Evolutionary conservation across 352 stramenopile species (phyloP), one percentile per base, ranked within the genome.

Genomic region (Phytopythium aichiense): DNA sequence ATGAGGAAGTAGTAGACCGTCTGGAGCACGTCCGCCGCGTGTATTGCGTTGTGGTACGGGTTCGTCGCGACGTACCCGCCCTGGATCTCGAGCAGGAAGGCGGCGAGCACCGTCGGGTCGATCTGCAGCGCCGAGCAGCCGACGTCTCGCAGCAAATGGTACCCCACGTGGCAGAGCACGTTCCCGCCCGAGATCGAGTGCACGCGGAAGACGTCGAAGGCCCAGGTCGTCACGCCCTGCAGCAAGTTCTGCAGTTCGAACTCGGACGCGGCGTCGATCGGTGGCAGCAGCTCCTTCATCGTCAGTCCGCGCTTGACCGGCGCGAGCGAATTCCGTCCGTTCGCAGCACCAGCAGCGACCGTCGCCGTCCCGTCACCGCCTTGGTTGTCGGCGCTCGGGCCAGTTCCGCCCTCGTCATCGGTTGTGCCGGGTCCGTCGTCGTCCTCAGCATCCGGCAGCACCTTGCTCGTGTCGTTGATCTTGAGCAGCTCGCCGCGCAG

Each of bases 1-100:
- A 84, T 79, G 23, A 94, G 67, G 48, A 97, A 95, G 58, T 92
- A 95, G 67, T 96, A 73, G 8, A 91, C 82, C 1, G 83, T 93
- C 55, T 96, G 87, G 78, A 96, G 89, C 46, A 97, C 90, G 66
- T 97, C 90, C 4, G 88, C 87, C 0, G 88, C 90, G 64, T 97
- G 90, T 42, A 94, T 94, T 7, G 77, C 71, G 65, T 97, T 97
- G 71, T 97, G 90, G 60, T 97, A 97, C 13, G 90, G 83, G 50
- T 96, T 96, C 18, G 78, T 87, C 1, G 77, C 62, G 31, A 92
- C 68, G 59, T 96, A 96, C 2, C 86, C 87, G 31, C 80, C 71
- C 63, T 96, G 87, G 49, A 96, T 94, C 59, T 94, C 87, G 15
- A 88, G 58, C 8, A 96, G 56, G 49, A 96, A 96, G 45, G 73